Evolutionary conservation across 2,329 filamentous ascomycete genomes (phyloP).

Genomic region (Thelonectria olida): DNA sequence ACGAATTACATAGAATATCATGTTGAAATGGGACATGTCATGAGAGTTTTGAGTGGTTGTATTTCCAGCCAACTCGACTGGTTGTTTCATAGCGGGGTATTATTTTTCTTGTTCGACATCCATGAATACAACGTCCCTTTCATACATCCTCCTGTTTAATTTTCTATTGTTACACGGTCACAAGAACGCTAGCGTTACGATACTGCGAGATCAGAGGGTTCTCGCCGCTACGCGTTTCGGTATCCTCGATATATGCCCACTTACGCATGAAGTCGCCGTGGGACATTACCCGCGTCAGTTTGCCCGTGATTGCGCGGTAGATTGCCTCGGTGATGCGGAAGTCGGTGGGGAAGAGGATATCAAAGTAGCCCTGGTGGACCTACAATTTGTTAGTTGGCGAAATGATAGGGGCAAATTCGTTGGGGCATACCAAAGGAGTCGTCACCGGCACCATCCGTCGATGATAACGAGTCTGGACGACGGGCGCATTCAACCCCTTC

Average conservation of each 20-base stretch:
- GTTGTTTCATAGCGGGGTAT: constrained; percentile 31
- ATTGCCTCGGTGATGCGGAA: constrained; percentile 91
- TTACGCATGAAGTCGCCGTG: constrained; percentile 91
- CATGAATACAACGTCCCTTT: constrained; percentile 12
- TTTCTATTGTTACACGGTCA: constrained; percentile 70
- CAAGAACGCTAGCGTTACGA: constrained; percentile 92
- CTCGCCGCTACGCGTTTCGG: constrained; percentile 87
- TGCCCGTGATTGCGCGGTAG: constrained; percentile 92
- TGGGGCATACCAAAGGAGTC: constrained; percentile 83
- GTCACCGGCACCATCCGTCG: constrained; percentile 87
- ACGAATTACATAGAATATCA: constrained; percentile 6
- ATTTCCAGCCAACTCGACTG: neutral
- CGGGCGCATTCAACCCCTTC: constrained; percentile 86
- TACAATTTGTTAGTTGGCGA: constrained; percentile 46
- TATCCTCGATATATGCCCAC: constrained; percentile 93
- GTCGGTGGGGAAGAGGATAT: constrained; percentile 97
- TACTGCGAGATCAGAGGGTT: constrained; percentile 95
- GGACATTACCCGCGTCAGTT: constrained; percentile 83
- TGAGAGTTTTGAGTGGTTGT: constrained; percentile 4
- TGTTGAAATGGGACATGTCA: constrained; percentile 4
- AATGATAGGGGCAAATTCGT: neutral
- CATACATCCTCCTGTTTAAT: neutral
- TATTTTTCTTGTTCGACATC: constrained; percentile 13
- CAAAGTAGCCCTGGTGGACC: constrained; percentile 98
- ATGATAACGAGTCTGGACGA: constrained; percentile 94